Evolutionary conservation across 495 filamentous ascomycete species (phyloP), one percentile per base, ranked within the genome.

Genomic region (Penicillium robsamsonii): DNA sequence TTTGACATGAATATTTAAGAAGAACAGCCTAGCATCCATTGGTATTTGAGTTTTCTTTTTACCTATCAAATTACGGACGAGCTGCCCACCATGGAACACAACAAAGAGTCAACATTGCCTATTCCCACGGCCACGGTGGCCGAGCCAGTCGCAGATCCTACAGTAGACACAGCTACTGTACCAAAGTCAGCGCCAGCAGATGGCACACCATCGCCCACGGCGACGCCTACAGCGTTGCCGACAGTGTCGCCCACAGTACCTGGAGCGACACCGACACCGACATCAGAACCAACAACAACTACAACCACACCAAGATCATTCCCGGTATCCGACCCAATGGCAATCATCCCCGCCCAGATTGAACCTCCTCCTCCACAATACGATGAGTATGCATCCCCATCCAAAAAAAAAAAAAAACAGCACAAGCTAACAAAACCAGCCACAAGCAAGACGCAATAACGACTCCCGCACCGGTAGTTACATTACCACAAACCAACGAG

Each of bases 321-420:
- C 2, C 44, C 45, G 1, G n/a, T 9, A 9, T 25, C 30, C 5
- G 49, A 30, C 7, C 49, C 48, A 3, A 40, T 29, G 49, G 49
- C 37, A 2, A 43, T 52, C 24, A 17, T 41, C 1, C 35, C 49
- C 15, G 38, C 22, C 2, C 13, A 29, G 7, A 11, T 3, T 29
- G 43, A 24, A 22, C 45, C 49, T 4, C 49, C 49, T 4, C 49
- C 49, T 3, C 49, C 49, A 42, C 38, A 40, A 52, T 52, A 52
- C 10, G 38, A 52, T 17, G 49, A 52, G 49, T 52, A 52, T 10
- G 49, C 13, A 15, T 6, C 25, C 8, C 10, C 0, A 13, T n/a
- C 13, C 2, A 13, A 5, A 40, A 4, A 27, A 20, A 11, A 13
- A 5, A 40, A 4, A 27, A 20, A 11, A 10, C 9, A 18, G 13